Conservation (phyloP, 1,139 yeast genomes). For the Yamadazyma atlantica region DNA sequence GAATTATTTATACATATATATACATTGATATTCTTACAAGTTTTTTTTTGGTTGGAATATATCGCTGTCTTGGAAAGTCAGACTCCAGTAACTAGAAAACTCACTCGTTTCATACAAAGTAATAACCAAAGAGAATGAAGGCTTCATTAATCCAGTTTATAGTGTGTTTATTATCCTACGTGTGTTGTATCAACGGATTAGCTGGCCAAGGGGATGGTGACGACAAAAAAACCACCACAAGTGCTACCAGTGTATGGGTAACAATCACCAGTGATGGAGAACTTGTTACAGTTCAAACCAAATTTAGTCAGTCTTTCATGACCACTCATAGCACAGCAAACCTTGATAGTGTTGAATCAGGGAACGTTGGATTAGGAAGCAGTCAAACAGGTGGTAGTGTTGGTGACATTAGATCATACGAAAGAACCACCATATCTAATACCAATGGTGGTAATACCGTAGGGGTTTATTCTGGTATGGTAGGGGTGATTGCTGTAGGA, state of each 20-base stretch:
- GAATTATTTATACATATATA: background rate
- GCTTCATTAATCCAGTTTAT: conserved; percentile 6
- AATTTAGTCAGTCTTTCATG: conserved; percentile 34
- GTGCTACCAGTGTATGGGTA: conserved; percentile 32
- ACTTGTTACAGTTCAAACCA: conserved; percentile 25
- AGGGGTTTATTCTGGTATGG: conserved; percentile 7
- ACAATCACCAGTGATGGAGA: conserved; percentile 37
- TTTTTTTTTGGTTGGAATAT: too few species aligned
- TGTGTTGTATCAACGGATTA: conserved; percentile 17
- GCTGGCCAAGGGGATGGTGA: conserved; percentile 25
- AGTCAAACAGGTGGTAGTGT: conserved; percentile 26
- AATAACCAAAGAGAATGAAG: too few species aligned
- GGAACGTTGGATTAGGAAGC: conserved; percentile 39
- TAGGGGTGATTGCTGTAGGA: conserved; percentile 8
- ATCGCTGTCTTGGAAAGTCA: background rate
- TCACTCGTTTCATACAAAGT: too few species aligned
- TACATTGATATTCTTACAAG: background rate
- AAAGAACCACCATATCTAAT: conserved; percentile 18
- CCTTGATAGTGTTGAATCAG: conserved; percentile 25
- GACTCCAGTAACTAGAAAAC: too few species aligned
- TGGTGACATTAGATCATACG: conserved; percentile 36
- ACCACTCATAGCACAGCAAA: conserved; percentile 21
- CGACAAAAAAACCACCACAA: conserved; percentile 15
- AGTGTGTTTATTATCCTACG: conserved; percentile 9
- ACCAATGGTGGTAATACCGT: conserved; percentile 8